Base-by-base conservation (phyloP, 352 stramenopile genomes). In the Pythium plurisporium region DNA sequence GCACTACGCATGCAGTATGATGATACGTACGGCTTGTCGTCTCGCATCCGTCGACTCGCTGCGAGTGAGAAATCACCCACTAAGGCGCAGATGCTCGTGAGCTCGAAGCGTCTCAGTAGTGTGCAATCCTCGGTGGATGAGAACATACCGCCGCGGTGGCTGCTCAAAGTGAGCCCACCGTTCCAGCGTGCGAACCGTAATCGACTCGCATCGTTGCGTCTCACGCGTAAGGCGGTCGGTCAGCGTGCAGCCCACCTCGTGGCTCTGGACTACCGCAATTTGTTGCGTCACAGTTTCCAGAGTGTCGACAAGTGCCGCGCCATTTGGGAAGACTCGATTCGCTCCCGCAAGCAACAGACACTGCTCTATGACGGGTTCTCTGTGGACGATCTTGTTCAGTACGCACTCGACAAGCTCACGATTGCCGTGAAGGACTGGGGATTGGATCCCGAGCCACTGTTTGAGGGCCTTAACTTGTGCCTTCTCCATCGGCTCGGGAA, bases 381-480 rank as follows among this genome's bases (percentile, higher is more conserved):
- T 4, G 44, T 70, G 1, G 64, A 79, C 9, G 68, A 86, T 20
- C 57, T 89, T 4, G 67, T 73, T 14, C 70, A 82, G 37, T 69
- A 69, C 20, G 81, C 74, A 6, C 51, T 89, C 7, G 79, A 87
- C 30, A 55, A 74, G n/a, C 53, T 89, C 8, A 69, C 78, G n/a
- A 41, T 66, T 4, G 70, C 73, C 14, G 67, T 92, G 26, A 92
- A 87, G 76, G 82, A 87, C 49, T 86, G 76, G 78, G 78, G 79
- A 6, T 41, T 89, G 6, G 82, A 92, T 38, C 67, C 73, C 1
- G 76, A 87, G 19, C 69, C 70, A 26, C 67, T 92, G 6, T 82
- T 92, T 42, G 72, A 82, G 20, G 79, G 74, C 4, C 62, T 90
- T 19, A 92, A 90, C 38, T 25, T 87, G 46, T 87, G 79, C 27